phyloP scores from a whole-genome alignment of 768 basidiomycete genomes.

The Panaeolus papilionaceus region DNA sequence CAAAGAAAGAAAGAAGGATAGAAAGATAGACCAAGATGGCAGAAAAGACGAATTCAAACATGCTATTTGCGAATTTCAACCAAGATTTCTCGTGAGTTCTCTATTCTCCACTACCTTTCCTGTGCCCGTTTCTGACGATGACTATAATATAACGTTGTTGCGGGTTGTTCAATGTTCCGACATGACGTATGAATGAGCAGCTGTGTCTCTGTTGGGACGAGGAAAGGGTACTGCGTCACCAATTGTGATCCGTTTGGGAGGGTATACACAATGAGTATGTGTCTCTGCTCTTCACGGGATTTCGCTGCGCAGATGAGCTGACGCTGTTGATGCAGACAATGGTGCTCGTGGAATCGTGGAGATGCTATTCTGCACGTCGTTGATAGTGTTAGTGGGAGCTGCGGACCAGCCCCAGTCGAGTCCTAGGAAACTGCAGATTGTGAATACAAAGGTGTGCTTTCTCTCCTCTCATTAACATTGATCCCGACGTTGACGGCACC shows the following conservation, averaged over 20 bases:
- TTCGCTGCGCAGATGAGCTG: conserved; percentile 15
- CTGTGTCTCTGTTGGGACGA: conserved; percentile 93
- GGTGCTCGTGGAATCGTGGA: conserved; percentile 96
- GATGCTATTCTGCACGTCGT: conserved; percentile 99
- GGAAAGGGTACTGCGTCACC: conserved; percentile 95
- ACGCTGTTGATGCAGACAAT: conserved; percentile 60
- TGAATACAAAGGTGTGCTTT: conserved; percentile 90
- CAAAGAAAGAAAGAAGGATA: neutral
- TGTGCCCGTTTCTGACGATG: neutral
- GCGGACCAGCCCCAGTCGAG: conserved; percentile 91
- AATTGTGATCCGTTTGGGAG: conserved; percentile 98
- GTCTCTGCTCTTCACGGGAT: conserved; percentile 10
- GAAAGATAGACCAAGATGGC: conserved; percentile 36
- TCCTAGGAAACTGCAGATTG: conserved; percentile 94
- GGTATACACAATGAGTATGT: conserved; percentile 93
- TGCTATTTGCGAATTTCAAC: conserved; percentile 95
- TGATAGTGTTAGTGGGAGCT: conserved; percentile 96
- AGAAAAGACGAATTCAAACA: conserved; percentile 48
- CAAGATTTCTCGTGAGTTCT: conserved; percentile 89
- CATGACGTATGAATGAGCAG: conserved; percentile 36
- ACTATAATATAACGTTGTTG: too few relatives aligned
- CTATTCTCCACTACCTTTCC: too few relatives aligned
- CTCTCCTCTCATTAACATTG: neutral
- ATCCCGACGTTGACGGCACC: neutral
- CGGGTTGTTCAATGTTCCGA: neutral